Evolutionary conservation across 352 stramenopile genomes (phyloP), one percentile per base, ranked within the genome.

Genomic region (Globisporangium emineosum): DNA sequence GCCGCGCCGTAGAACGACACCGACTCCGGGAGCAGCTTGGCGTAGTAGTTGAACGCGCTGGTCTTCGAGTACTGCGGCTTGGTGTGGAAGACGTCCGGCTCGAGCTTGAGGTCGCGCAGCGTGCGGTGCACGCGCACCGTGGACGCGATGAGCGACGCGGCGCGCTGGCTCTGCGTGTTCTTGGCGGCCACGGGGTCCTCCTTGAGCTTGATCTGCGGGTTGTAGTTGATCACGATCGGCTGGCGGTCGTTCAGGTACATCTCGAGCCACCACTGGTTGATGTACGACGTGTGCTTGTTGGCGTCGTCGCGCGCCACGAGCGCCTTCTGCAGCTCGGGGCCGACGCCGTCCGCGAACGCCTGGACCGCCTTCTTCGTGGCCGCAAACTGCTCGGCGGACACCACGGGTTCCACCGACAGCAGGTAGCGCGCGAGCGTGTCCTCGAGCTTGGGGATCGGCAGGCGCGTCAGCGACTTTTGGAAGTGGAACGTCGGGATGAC

Each of bases 241-340:
- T 92, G 81, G 23, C 90, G 89, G 70, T 96, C 88, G 21, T 57
- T 79, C 45, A 97, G 66, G 75, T 97, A 97, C 90, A 97, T 97
- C 60, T 97, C 90, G 32, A 94, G 87, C 90, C 90, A 97, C 87
- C 89, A 96, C 64, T 95, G 78, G 77, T 96, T 96, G 69, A 96
- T 97, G 72, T 97, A 97, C 65, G 83, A 94, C 72, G 90, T 96
- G 75, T 96, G 79, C 63, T 75, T 78, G 71, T 97, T 82, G 43
- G 78, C 77, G 5, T 85, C 79, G 69, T 97, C 90, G 27, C 84
- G 76, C 6, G 73, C 83, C 23, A 96, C 66, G 35, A 97, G 74
- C 62, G 86, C 84, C 12, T 72, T 71, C 50, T 97, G 89, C 21
- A 97, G 75, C 23, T 86, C 61, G 6, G 80, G 77, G 2, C 88